Percentiles rank a stretch among this genome's conserved stretches.
Evolutionary conservation across 306 rosid species (phyloP).

Genomic region (Clitoria ternatea): DNA sequence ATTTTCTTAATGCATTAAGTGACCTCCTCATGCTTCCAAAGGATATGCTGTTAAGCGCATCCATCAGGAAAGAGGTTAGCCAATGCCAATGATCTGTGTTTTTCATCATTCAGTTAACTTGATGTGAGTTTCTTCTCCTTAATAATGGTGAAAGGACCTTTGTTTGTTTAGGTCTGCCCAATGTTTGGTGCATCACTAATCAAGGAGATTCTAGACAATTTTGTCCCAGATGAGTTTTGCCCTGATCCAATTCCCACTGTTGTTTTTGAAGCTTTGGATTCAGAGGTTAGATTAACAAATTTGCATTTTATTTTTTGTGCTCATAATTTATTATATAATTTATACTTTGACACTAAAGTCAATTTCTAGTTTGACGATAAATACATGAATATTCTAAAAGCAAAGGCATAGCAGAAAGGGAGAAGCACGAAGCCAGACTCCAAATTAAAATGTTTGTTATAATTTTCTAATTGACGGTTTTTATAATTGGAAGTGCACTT

Average conservation of each 20-base stretch:
- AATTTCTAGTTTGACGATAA: too few relatives aligned
- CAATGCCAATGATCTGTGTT: slow-evolving; percentile 20
- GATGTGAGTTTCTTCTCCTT: not conserved
- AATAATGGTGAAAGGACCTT: slow-evolving; percentile 18
- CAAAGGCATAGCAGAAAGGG: too few relatives aligned
- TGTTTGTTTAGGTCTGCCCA: slow-evolving; percentile 79
- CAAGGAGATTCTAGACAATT: slow-evolving; percentile 67
- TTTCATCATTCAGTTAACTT: not conserved
- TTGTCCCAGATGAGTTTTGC: slow-evolving; percentile 90
- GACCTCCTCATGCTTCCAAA: slow-evolving; percentile 99
- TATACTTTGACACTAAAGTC: not conserved
- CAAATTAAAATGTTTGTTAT: too few relatives aligned
- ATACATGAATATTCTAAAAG: too few relatives aligned
- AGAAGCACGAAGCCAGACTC: too few relatives aligned
- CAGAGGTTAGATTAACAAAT: slow-evolving; percentile 54
- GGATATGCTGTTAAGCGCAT: slow-evolving; percentile 77
- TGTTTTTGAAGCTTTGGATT: slow-evolving; percentile 67
- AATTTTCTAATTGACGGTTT: too few relatives aligned
- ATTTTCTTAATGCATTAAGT: slow-evolving; percentile 85
- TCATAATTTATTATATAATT: not conserved
- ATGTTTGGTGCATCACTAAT: slow-evolving; percentile 70
- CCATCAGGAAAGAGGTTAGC: slow-evolving; percentile 86
- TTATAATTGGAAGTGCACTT: too few relatives aligned
- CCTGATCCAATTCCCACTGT: slow-evolving; percentile 76
- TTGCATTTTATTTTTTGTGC: not conserved